Evolutionary conservation across 169 alveolate species (phyloP).

Genomic region (Eimeria falciformis): DNA sequence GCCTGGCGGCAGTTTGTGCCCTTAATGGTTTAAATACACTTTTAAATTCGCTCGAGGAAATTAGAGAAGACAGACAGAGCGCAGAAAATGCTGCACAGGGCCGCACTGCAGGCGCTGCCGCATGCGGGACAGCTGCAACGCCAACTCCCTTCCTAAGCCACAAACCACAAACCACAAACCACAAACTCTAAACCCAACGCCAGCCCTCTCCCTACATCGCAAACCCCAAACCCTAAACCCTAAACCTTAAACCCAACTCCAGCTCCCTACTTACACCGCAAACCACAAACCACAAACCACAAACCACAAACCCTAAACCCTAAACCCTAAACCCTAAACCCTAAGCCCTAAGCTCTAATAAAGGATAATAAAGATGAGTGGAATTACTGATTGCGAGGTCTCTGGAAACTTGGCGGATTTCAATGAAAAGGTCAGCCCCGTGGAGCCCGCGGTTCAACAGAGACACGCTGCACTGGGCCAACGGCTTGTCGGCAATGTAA

Average conservation of each 20-base stretch:
- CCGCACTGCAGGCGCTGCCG: constrained; percentile 69
- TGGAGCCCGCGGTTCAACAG: background rate
- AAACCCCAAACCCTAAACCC: constrained; percentile 22
- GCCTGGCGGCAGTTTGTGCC: too few species aligned
- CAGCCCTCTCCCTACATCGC: constrained; percentile 4
- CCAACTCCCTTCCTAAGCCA: constrained; percentile 57
- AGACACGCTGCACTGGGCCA: constrained; percentile 19
- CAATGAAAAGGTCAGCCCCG: background rate
- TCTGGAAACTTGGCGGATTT: background rate
- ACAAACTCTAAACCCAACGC: background rate
- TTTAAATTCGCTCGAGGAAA: too few species aligned
- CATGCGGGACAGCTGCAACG: constrained; percentile 62
- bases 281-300: background rate
- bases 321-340: constrained; percentile 4
- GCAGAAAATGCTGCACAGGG: constrained; percentile 61
- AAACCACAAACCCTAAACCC: background rate
- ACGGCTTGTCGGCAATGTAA: constrained; percentile 23
- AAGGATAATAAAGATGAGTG: background rate
- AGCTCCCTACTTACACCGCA: background rate
- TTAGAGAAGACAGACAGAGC: constrained; percentile 56
- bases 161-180: background rate
- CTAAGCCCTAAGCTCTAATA: constrained; percentile 4
- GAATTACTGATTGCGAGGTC: background rate
- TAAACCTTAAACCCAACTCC: background rate
- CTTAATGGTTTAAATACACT: too few species aligned